Evolutionary conservation across 2,329 filamentous ascomycete genomes (phyloP).

Genomic region (Trichophyton rubrum): DNA sequence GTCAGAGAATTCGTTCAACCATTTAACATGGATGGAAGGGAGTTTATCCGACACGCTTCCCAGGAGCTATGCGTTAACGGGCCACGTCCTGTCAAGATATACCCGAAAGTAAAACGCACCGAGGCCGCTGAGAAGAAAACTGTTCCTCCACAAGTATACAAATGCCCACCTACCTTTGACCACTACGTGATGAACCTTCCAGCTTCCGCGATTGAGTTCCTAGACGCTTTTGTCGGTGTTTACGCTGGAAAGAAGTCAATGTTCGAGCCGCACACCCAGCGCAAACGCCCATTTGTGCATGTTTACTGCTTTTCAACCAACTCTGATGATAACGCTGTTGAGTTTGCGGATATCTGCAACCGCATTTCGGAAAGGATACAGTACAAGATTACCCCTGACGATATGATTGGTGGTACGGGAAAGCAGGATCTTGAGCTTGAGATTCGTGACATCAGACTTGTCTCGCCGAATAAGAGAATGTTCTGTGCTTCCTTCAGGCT

Average conservation of each 20-base stretch:
- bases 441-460: conserved; percentile 61
- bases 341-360: conserved; percentile 49
- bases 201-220: conserved; percentile 74
- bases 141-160: conserved; percentile 26
- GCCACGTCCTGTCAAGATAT: conserved; percentile 43
- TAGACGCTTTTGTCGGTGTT: conserved; percentile 63
- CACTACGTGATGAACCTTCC: conserved; percentile 99
- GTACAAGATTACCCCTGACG: conserved; percentile 43
- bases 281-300: conserved; percentile 67
- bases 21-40: conserved; percentile 69
- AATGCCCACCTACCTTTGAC: conserved; percentile 57
- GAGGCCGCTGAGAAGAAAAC: conserved; percentile 11
- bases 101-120: conserved; percentile 30
- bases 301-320: conserved; percentile 91
- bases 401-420: conserved; percentile 36
- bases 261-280: conserved; percentile 48
- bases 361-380: conserved; percentile 52
- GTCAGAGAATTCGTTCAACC: conserved; percentile 61
- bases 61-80: conserved; percentile 37
- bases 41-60: conserved; percentile 63
- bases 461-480: conserved; percentile 90
- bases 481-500: conserved; percentile 89
- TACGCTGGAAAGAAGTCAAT: conserved; percentile 59
- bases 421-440: conserved; percentile 49
- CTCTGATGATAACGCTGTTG: conserved; percentile 57